Conservation (phyloP, 352 stramenopile species). For the Pythium aristosporum region DNA sequence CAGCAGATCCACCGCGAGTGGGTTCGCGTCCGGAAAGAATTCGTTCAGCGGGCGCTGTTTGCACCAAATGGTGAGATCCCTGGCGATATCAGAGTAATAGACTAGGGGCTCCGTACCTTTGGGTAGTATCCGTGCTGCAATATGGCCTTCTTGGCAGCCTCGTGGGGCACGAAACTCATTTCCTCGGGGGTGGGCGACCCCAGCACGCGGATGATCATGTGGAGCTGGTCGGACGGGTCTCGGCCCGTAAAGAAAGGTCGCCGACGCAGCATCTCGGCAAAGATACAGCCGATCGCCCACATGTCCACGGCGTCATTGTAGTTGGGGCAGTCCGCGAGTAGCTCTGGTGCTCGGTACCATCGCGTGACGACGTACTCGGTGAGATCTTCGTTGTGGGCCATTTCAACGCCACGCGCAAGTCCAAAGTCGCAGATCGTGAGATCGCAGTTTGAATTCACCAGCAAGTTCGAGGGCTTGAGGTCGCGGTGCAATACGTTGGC, state of each 20-base stretch:
- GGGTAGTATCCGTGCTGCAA: slow-evolving; percentile 82
- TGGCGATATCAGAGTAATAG: neutral
- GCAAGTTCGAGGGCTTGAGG: slow-evolving; percentile 97
- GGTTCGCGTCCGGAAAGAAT: slow-evolving; percentile 86
- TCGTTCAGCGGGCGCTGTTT: slow-evolving; percentile 62
- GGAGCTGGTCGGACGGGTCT: slow-evolving; percentile 81
- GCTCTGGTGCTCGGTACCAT: slow-evolving; percentile 95
- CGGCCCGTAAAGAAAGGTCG: slow-evolving; percentile 89
- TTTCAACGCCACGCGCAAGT: slow-evolving; percentile 73
- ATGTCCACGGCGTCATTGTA: slow-evolving; percentile 97
- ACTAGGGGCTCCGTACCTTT: slow-evolving; percentile 39
- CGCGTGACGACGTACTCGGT: slow-evolving; percentile 94
- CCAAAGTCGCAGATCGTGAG: slow-evolving; percentile 93
- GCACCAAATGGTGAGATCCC: neutral
- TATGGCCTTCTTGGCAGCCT: slow-evolving; percentile 82
- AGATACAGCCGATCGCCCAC: slow-evolving; percentile 98
- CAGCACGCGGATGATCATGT: slow-evolving; percentile 89
- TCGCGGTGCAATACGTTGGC: slow-evolving; percentile 95
- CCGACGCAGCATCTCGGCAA: slow-evolving; percentile 97
- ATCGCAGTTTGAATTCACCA: slow-evolving; percentile 94
- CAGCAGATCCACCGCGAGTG: slow-evolving; percentile 85
- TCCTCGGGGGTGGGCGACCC: slow-evolving; percentile 94
- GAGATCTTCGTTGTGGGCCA: slow-evolving; percentile 49
- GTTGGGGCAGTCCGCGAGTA: slow-evolving; percentile 93
- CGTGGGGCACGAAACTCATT: slow-evolving; percentile 97